phyloP scores from a whole-genome alignment of 768 basidiomycete genomes.

The Mycena sanguinolenta region DNA sequence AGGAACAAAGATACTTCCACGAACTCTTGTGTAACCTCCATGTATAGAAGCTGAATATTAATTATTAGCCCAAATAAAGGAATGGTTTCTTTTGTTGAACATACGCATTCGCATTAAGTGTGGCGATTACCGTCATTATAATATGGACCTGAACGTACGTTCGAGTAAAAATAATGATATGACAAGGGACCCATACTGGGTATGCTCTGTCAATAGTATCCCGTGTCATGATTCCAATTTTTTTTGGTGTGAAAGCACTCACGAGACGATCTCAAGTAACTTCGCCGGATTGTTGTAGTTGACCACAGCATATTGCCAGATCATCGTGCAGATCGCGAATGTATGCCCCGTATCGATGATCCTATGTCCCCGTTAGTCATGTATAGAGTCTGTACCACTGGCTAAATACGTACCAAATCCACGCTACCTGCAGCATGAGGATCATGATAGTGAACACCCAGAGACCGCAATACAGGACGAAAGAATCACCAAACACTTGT shows the following conservation, averaged over 20 bases:
- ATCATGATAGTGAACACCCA: too few relatives aligned
- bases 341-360: slow-evolving; percentile 55
- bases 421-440: slow-evolving; percentile 1
- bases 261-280: too few relatives aligned
- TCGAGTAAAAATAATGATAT: not conserved
- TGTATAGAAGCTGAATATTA: slow-evolving; percentile 13
- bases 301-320: slow-evolving; percentile 55
- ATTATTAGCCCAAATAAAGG: not conserved
- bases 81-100: slow-evolving; percentile 12
- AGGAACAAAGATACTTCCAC: slow-evolving; percentile 24
- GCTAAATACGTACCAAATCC: too few relatives aligned
- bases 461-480: not conserved
- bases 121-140: slow-evolving; percentile 1
- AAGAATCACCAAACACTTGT: not conserved
- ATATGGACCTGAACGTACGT: not conserved
- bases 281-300: slow-evolving; percentile 46
- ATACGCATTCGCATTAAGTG: slow-evolving; percentile 31
- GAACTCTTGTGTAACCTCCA: slow-evolving; percentile 52
- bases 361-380: slow-evolving; percentile 40
- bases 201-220: too few relatives aligned
- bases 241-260: not conserved
- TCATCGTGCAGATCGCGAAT: slow-evolving; percentile 50
- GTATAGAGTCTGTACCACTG: too few relatives aligned
- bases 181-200: too few relatives aligned
- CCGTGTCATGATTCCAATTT: not conserved